Evolutionary conservation across 129 eudicot species (phyloP).

Genomic region (Saussurea involucrata): DNA sequence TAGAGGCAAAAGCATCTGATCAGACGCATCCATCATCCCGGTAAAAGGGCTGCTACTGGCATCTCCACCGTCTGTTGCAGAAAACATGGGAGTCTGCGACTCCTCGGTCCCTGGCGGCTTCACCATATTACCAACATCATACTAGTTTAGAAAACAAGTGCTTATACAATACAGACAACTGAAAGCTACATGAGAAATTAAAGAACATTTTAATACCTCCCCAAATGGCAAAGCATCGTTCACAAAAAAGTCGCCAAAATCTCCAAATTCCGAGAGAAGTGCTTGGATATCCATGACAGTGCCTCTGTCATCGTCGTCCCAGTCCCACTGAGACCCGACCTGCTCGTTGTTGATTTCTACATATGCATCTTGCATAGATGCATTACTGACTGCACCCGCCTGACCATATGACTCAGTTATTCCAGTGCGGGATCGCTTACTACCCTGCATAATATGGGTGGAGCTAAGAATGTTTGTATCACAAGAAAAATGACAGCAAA

Average conservation of each 20-base stretch:
- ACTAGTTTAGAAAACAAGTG: constrained; percentile 2
- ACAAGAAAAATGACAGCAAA: not conserved
- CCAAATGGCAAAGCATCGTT: constrained; percentile 89
- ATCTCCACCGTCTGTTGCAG: constrained; percentile 78
- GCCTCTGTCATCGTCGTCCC: constrained; percentile 91
- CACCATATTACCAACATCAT: constrained; percentile 18
- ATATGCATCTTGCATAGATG: constrained; percentile 38
- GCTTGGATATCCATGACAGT: constrained; percentile 92
- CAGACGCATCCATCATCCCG: constrained; percentile 73
- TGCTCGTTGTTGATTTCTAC: constrained; percentile 68
- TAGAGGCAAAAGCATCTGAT: constrained; percentile 68
- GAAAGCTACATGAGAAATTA: not conserved
- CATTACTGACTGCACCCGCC: constrained; percentile 51
- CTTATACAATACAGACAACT: not conserved
- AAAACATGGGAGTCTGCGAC: constrained; percentile 63
- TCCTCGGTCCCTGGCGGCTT: constrained; percentile 98
- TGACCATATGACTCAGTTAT: constrained; percentile 72
- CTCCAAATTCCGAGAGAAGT: constrained; percentile 91
- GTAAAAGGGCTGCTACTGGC: constrained; percentile 69
- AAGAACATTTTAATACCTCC: constrained; percentile 52
- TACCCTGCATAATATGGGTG: constrained; percentile 50
- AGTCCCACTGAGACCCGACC: constrained; percentile 68
- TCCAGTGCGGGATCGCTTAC: constrained; percentile 70
- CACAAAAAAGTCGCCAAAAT: constrained; percentile 95
- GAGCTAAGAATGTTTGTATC: not conserved